These are phyloP conservation scores for Cryphonectria naterciae DNA, from an alignment of 2,329 filamentous ascomycete species.

Conservation along the genomic window DNA sequence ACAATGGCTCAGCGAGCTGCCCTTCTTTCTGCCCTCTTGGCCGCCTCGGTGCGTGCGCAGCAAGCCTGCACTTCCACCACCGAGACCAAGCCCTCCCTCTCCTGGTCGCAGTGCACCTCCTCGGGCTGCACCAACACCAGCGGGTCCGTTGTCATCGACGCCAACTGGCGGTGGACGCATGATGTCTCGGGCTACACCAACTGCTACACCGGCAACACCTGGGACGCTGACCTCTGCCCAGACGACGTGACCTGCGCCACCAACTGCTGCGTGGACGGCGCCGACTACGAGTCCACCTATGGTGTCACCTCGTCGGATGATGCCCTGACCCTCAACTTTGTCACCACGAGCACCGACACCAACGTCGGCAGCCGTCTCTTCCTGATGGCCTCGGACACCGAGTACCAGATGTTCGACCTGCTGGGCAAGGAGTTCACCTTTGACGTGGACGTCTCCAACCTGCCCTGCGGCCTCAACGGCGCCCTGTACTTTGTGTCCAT, in stretches of 20 bases:
- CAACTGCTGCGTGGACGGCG: slow-evolving; percentile 52
- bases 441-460: slow-evolving; percentile 70
- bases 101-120: slow-evolving; percentile 57
- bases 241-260: slow-evolving; percentile 46
- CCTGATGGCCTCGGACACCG: slow-evolving; percentile 63
- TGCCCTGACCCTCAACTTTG: slow-evolving; percentile 54
- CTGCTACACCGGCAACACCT: slow-evolving; percentile 59
- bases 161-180: slow-evolving; percentile 68
- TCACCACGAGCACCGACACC: slow-evolving; percentile 49
- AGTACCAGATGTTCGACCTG: slow-evolving; percentile 68
- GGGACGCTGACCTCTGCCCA: slow-evolving; percentile 42
- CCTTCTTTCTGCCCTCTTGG: slow-evolving; percentile 45
- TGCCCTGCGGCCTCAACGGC: slow-evolving; percentile 73
- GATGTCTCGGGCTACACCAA: slow-evolving; percentile 50
- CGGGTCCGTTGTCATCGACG: slow-evolving; percentile 59
- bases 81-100: slow-evolving; percentile 58
- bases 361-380: slow-evolving; percentile 64
- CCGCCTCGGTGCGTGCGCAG: slow-evolving; percentile 50
- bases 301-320: slow-evolving; percentile 50
- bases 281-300: slow-evolving; percentile 50
- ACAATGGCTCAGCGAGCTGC: slow-evolving; percentile 29
- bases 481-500: slow-evolving; percentile 70
- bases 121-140: slow-evolving; percentile 54
- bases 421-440: slow-evolving; percentile 73
- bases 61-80: slow-evolving; percentile 51